Conservation (phyloP, 768 basidiomycete genomes). For the Tricholomella constricta region DNA sequence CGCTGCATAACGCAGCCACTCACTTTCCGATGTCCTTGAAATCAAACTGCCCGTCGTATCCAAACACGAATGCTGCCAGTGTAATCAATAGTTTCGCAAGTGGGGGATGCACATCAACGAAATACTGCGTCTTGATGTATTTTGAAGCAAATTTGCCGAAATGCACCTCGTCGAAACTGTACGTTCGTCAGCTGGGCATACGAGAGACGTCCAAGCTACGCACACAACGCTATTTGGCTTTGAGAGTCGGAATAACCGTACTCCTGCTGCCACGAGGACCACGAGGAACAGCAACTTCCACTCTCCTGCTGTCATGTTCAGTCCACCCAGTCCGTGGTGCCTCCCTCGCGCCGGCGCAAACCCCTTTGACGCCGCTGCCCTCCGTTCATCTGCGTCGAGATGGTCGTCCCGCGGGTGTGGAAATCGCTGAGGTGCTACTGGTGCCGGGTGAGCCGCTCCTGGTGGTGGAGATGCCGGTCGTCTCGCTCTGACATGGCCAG, state of each 20-base stretch:
- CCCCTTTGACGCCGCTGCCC: conserved; percentile 70
- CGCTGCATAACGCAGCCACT: conserved; percentile 25
- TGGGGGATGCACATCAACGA: conserved; percentile 96
- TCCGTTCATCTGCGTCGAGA: conserved; percentile 73
- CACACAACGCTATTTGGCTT: conserved; percentile 92
- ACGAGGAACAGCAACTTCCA: conserved; percentile 73
- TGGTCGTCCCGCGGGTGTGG: conserved; percentile 65
- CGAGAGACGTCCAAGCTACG: conserved; percentile 34
- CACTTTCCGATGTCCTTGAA: conserved; percentile 98
- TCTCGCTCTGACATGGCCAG: conserved; percentile 62
- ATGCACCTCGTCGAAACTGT: conserved; percentile 96
- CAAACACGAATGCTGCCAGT: conserved; percentile 80
- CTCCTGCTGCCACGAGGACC: conserved; percentile 68
- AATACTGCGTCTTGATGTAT: conserved; percentile 91
- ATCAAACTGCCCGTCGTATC: conserved; percentile 93
- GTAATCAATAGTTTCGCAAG: conserved; percentile 96
- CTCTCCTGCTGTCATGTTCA: conserved; percentile 69
- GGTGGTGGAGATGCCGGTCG: conserved; percentile 70
- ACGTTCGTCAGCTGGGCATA: not conserved
- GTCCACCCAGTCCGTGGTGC: conserved; percentile 55
- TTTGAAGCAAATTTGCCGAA: conserved; percentile 96
- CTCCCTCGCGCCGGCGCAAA: conserved; percentile 53
- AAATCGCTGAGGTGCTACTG: conserved; percentile 53
- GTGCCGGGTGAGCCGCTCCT: conserved; percentile 38
- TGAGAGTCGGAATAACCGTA: conserved; percentile 85